Conservation (phyloP, 2,329 filamentous ascomycete species). For the Microcyclospora pomicola region DNA sequence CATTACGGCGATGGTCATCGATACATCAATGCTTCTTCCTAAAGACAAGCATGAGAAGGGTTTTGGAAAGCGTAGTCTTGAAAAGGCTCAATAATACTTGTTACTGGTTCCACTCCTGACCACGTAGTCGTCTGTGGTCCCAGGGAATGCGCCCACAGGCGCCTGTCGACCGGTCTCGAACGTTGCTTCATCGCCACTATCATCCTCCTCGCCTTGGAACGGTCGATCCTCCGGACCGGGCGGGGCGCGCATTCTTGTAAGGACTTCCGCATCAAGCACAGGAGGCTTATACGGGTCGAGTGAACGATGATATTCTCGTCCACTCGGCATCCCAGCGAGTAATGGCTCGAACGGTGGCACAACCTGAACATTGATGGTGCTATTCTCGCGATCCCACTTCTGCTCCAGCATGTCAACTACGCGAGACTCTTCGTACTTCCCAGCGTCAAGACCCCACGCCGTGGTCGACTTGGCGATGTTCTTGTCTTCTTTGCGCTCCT, state of each 20-base stretch:
- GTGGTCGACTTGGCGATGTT: conserved; percentile 55
- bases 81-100: conserved; percentile 16
- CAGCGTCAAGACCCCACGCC: conserved; percentile 70
- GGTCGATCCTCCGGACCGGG: conserved; percentile 34
- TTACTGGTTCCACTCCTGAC: conserved; percentile 16
- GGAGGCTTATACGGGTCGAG: conserved; percentile 52
- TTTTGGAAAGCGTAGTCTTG: background rate
- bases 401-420: conserved; percentile 85
- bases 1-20: too few species aligned
- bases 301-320: conserved; percentile 67
- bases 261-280: conserved; percentile 46
- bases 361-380: conserved; percentile 73
- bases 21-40: background rate
- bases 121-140: conserved; percentile 22
- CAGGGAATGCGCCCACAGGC: conserved; percentile 40
- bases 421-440: conserved; percentile 67
- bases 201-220: conserved; percentile 32
- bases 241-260: conserved; percentile 46
- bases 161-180: conserved; percentile 11
- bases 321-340: conserved; percentile 68
- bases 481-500: conserved; percentile 65
- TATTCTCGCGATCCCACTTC: conserved; percentile 65
- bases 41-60: background rate
- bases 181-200: conserved; percentile 30
- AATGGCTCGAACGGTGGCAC: conserved; percentile 61